Evolutionary conservation across 2,329 filamentous ascomycete genomes (phyloP), one percentile per base, ranked within the genome.

Genomic region (Ophiostoma ips): DNA sequence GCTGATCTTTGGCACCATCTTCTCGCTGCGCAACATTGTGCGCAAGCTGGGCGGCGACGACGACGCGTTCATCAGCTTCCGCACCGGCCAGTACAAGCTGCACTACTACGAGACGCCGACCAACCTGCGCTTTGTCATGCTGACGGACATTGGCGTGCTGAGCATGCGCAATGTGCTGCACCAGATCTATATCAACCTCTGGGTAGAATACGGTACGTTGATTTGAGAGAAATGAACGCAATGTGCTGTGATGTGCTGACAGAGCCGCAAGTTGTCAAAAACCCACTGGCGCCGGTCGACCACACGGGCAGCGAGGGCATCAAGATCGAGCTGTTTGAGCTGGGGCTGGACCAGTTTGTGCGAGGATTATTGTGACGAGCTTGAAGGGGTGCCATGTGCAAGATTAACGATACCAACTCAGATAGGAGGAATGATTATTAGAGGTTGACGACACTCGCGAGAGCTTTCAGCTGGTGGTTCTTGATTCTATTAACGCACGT

Each of bases 31-130:
- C 60, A 95, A 95, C 69, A 95, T 98, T 84, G 87, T 85, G 55
- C 85, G 87, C 66, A 95, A 95, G 72, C 77, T 98, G 45, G 90
- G 90, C 61, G 90, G 90, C 57, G 81, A 87, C 50, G 88, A 95
- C 64, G 90, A 95, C 70, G 87, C 85, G 63, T 98, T 98, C 66
- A 84, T 98, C 59, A 87, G 83, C 58, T 98, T 86, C 69, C 84
- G 87, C 59, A 98, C 92, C 49, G 85, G 77, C 58, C 84, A 95
- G 67, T 98, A 98, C 75, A 95, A 95, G 70, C 77, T 98, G 59
- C 92, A 98, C 70, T 98, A 94, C 72, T 98, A 95, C 74, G 92
- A 98, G 72, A 96, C 92, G 12, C 88, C 89, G 1, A 92, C 88
- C 48, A 94, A 87, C 64, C 81, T 94, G 66, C 94, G 95, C 63